Base-by-base conservation (phyloP, 306 rosid genomes). In the Ormosia semicastrata region DNA sequence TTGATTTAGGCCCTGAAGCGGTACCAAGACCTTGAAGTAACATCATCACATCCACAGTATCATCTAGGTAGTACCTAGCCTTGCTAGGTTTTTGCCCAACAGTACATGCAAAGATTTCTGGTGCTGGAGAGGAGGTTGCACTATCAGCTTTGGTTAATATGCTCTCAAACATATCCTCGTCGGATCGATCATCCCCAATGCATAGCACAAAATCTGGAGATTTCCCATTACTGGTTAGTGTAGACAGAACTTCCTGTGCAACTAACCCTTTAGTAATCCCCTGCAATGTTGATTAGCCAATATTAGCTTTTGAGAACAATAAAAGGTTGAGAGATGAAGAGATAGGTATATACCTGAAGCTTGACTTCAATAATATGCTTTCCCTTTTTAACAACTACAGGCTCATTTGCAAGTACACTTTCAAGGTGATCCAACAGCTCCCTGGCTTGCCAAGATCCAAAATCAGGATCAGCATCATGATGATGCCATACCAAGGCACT, bases 71-170 rank as follows among this genome's bases (percentile, higher is more conserved):
- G 91, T 91, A 94, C 86, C 84, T 89, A 46, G 98, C 98, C 84
- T 94, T 93, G 89, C 98, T 94, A 14, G 98, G 98, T 75, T 94
- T 94, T 59, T 93, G 97, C 37, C 97, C 97, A 64, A 94, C 97
- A 1, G 98, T 94, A 78, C 97, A 94, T 5, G 98, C 93, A 74
- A 94, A 93, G 46, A 94, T 89, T 87, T 89, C 92, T 0, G 97
- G 91, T 14, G 82, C 68, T 6, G 71, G 64, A 18, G 86, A 81
- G 53, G 90, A 71, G 34, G 83, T 66, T 79, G 81, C 82, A 46
- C 78, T 46, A 14, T 83, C 79, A 3, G 85, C 73, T 78, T 70
- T 88, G 87, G 80, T 83, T 11, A 77, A 84, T 85, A 94, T 92
- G 94, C 94, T 91, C 81, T 80, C 87, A 24, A 86, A 86, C 89